These are phyloP conservation scores for Chalciporus piperatoides DNA, from an alignment of 1,284 basidiomycete genomes.

Conservation along the genomic window DNA sequence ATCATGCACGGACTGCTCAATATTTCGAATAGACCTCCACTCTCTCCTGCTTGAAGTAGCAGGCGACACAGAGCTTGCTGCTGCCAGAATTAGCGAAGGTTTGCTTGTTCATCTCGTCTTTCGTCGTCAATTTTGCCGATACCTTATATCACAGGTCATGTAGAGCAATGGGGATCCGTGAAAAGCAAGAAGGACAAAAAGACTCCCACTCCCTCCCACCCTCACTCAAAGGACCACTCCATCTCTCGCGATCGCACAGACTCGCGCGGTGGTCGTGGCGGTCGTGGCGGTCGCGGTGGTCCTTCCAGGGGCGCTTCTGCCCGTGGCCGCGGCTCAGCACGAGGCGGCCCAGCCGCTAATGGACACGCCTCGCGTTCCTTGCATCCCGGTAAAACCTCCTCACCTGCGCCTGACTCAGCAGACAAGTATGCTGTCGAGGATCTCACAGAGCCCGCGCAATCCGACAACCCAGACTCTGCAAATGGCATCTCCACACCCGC, in stretches of 20 bases:
- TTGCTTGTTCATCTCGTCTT: slow-evolving; percentile 16
- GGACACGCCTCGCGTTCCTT: slow-evolving; percentile 29
- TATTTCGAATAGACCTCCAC: slow-evolving; percentile 56
- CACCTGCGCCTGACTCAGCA: slow-evolving; percentile 20
- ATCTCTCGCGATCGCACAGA: slow-evolving; percentile 48
- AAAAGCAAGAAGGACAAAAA: slow-evolving; percentile 88
- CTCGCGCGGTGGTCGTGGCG: slow-evolving; percentile 59
- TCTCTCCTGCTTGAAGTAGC: slow-evolving; percentile 68
- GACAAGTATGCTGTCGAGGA: slow-evolving; percentile 23
- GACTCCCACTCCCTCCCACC: slow-evolving; percentile 27
- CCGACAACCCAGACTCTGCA: slow-evolving; percentile 21
- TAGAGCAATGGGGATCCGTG: slow-evolving; percentile 83
- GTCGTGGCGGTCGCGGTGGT: slow-evolving; percentile 62
- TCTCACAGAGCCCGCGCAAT: slow-evolving; percentile 11
- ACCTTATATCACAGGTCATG: slow-evolving; percentile 51
- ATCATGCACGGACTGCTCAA: slow-evolving; percentile 12
- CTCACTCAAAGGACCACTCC: slow-evolving; percentile 45
- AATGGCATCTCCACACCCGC: slow-evolving; percentile 12
- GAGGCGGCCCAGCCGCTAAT: slow-evolving; percentile 37
- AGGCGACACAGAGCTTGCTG: slow-evolving; percentile 75
- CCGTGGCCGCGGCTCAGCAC: slow-evolving; percentile 52
- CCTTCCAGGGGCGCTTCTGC: slow-evolving; percentile 53
- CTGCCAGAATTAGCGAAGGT: slow-evolving; percentile 80
- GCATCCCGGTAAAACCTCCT: slow-evolving; percentile 24
- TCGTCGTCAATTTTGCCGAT: slow-evolving; percentile 14